Evolutionary conservation across 306 rosid genomes (phyloP).

Genomic region (Fragaria vesca): DNA sequence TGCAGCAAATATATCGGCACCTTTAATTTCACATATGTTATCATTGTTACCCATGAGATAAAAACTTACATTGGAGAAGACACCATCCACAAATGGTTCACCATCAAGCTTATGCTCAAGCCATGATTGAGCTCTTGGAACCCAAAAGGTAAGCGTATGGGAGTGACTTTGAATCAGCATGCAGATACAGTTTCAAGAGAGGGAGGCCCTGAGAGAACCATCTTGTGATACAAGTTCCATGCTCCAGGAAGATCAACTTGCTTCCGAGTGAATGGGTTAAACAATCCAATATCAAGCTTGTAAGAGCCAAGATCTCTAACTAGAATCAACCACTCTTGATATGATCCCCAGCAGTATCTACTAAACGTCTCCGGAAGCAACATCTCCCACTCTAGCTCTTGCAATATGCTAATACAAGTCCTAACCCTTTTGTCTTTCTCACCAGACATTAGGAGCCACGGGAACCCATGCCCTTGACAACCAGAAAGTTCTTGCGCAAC

Average conservation of each 20-base stretch:
- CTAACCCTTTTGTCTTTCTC: constrained; percentile 43
- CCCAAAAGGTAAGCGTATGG: constrained; percentile 47
- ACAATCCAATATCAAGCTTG: constrained; percentile 39
- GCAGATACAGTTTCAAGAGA: constrained; percentile 37
- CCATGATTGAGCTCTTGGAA: constrained; percentile 45
- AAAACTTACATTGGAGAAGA: constrained; percentile 53
- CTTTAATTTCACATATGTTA: constrained; percentile 41
- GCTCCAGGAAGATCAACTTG: constrained; percentile 43
- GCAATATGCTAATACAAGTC: constrained; percentile 51
- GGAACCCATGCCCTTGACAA: constrained; percentile 49
- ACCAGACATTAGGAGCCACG: constrained; percentile 60
- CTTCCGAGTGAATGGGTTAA: constrained; percentile 50
- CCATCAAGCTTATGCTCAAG: constrained; percentile 39
- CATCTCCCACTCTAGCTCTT: constrained; percentile 56
- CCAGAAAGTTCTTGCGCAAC: constrained; percentile 46
- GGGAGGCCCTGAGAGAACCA: constrained; percentile 52
- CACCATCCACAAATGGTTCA: constrained; percentile 58
- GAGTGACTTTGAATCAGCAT: constrained; percentile 49
- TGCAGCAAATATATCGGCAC: constrained; percentile 20
- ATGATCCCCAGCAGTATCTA: constrained; percentile 65
- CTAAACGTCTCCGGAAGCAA: constrained; percentile 40
- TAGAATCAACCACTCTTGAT: constrained; percentile 57
- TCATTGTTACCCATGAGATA: constrained; percentile 45
- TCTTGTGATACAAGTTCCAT: constrained; percentile 66
- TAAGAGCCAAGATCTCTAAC: constrained; percentile 36